Base-by-base conservation (phyloP, 2,329 filamentous ascomycete genomes). In the Neoascochyta sp. region DNA sequence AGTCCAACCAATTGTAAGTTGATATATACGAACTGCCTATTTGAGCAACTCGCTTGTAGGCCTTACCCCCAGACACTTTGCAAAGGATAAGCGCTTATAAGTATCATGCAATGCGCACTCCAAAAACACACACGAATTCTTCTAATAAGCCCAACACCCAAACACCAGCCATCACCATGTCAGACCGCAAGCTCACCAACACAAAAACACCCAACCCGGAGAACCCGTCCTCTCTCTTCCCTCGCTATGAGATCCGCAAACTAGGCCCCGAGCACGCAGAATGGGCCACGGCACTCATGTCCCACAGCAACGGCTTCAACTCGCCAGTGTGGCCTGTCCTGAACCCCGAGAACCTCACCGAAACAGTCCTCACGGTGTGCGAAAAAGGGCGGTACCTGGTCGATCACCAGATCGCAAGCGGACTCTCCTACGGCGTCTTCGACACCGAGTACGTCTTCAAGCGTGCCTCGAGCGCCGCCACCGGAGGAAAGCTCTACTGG, bases 381-480 rank as follows among this genome's bases (percentile, higher is more conserved):
- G 15, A 27, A 4, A 28, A 29, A 6, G 29, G 24, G 2, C 19
- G 35, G 6, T 62, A 66, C 34, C 50, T 66, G 12, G 34, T 60
- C 4, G 29, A 35, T 5, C 57, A 64, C 34, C 55, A 62, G 32
- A 51, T 66, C 35, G 31, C 49, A 18, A 60, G 53, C 2, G 58
- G 55, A 3, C 30, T 61, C 3, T 60, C 53, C 21, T 64, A 53
- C 38, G 63, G 62, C 29, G 59, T 66, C 18, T 64, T 63, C 45
- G 63, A 66, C 41, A 60, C 51, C 7, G 44, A 63, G 22, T 66
- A 64, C 39, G 19, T 41, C 12, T 66, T 52, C 56, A 63, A 58
- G 29, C 47, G 45, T 3, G 34, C 50, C 5, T 48, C 60, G 14
- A 61, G 54, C 16, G 44, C 36, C 12, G 38, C 50, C 9, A 34